Evolutionary conservation across 2,329 filamentous ascomycete species (phyloP).

Genomic region (Camillea tinctor): DNA sequence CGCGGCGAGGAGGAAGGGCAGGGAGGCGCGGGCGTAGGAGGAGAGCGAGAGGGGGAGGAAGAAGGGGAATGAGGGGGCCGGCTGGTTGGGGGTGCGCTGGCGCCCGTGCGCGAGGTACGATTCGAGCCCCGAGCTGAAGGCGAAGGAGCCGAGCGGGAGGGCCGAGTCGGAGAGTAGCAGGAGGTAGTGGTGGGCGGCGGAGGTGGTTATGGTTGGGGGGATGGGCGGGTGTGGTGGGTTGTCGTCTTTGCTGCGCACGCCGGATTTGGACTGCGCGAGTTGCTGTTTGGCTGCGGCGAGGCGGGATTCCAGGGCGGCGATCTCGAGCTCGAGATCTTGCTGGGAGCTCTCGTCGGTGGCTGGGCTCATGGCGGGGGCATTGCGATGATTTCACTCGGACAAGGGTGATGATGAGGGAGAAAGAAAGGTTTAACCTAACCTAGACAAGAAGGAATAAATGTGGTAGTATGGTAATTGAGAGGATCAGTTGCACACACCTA

Average conservation of each 20-base stretch:
- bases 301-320: constrained; percentile 55
- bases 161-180: constrained; percentile 79
- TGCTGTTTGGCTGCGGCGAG: constrained; percentile 42
- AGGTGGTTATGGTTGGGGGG: constrained; percentile 4
- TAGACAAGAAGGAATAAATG: too few species aligned
- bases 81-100: constrained; percentile 6
- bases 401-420: background rate
- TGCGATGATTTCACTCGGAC: constrained; percentile 1
- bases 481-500: too few species aligned
- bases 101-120: constrained; percentile 73
- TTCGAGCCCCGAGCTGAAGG: constrained; percentile 79
- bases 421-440: too few species aligned
- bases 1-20: constrained; percentile 73
- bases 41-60: constrained; percentile 72
- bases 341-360: constrained; percentile 13
- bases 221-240: constrained; percentile 6
- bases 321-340: constrained; percentile 48
- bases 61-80: constrained; percentile 51
- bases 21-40: constrained; percentile 68
- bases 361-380: constrained; percentile 19
- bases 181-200: constrained; percentile 59
- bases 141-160: constrained; percentile 81
- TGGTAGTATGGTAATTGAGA: too few species aligned
- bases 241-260: too few species aligned
- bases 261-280: constrained; percentile 14